These are phyloP conservation scores for Lentinula guzmanii DNA, from an alignment of 768 basidiomycete species.

Conservation along the genomic window DNA sequence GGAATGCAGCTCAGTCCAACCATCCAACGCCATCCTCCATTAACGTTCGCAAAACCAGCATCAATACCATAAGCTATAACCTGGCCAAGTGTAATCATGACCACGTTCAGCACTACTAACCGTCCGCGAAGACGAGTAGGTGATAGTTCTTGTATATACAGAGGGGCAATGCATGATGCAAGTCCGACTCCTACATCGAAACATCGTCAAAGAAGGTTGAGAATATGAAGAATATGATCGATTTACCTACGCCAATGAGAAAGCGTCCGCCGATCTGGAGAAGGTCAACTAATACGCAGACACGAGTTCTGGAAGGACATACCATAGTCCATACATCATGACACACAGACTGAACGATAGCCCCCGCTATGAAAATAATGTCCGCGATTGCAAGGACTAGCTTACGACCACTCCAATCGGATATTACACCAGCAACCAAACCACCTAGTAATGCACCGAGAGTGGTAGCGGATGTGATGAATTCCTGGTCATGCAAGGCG, in stretches of 20 bases:
- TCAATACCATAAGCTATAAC: conserved; percentile 75
- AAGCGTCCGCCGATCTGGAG: conserved; percentile 64
- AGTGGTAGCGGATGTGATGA: conserved; percentile 76
- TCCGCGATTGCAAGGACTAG: conserved; percentile 63
- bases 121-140: conserved; percentile 69
- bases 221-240: not conserved
- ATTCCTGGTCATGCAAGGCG: conserved; percentile 41
- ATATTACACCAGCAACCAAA: conserved; percentile 59
- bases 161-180: conserved; percentile 72
- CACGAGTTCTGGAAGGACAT: conserved; percentile 9
- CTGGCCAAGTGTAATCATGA: conserved; percentile 77
- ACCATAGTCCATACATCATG: conserved; percentile 71
- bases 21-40: conserved; percentile 79
- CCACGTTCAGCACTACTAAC: conserved; percentile 79
- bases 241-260: conserved; percentile 47
- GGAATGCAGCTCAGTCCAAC: conserved; percentile 72
- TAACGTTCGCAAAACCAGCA: conserved; percentile 54
- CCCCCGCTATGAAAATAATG: conserved; percentile 69
- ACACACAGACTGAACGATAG: conserved; percentile 64
- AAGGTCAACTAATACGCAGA: not conserved
- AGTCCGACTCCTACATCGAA: conserved; percentile 50
- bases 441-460: conserved; percentile 75
- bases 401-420: conserved; percentile 66
- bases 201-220: not conserved
- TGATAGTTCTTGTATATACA: conserved; percentile 81